These are phyloP conservation scores for Fusarium sp. DNA, from an alignment of 2,329 filamentous ascomycete genomes.

Conservation along the genomic window DNA sequence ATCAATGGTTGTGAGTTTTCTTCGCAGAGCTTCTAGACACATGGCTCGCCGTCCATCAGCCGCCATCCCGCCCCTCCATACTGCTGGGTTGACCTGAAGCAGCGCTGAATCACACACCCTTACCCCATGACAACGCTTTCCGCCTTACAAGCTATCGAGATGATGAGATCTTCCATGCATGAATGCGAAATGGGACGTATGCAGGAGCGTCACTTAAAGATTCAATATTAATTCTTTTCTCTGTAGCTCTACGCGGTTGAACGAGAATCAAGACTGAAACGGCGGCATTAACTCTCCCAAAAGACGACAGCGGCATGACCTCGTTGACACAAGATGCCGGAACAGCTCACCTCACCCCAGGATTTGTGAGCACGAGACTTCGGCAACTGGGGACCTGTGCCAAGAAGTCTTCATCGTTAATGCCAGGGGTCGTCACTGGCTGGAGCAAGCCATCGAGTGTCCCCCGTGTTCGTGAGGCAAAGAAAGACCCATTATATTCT, in stretches of 20 bases:
- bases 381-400: slow-evolving; percentile 30
- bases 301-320: slow-evolving; percentile 16
- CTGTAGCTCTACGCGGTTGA: background rate
- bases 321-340: slow-evolving; percentile 18
- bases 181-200: background rate
- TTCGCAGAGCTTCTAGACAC: slow-evolving; percentile 18
- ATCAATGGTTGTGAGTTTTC: slow-evolving; percentile 20
- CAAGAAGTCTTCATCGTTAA: slow-evolving; percentile 25
- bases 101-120: slow-evolving; percentile 2
- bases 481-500: slow-evolving; percentile 27
- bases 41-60: slow-evolving; percentile 28
- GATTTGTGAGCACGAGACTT: slow-evolving; percentile 25
- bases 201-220: background rate
- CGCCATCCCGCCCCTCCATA: slow-evolving; percentile 32
- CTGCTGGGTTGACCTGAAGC: slow-evolving; percentile 11
- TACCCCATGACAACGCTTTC: slow-evolving; percentile 10
- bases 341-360: slow-evolving; percentile 40
- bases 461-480: slow-evolving; percentile 26
- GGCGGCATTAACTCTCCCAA: slow-evolving; percentile 21
- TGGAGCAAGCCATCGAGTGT: slow-evolving; percentile 16
- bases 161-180: slow-evolving; percentile 11
- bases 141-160: slow-evolving; percentile 20
- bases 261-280: background rate
- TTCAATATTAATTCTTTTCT: slow-evolving; percentile 1
- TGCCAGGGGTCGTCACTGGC: slow-evolving; percentile 29